Base-by-base conservation (phyloP, 116 monocot species). In the Trichopus zeylanicus region DNA sequence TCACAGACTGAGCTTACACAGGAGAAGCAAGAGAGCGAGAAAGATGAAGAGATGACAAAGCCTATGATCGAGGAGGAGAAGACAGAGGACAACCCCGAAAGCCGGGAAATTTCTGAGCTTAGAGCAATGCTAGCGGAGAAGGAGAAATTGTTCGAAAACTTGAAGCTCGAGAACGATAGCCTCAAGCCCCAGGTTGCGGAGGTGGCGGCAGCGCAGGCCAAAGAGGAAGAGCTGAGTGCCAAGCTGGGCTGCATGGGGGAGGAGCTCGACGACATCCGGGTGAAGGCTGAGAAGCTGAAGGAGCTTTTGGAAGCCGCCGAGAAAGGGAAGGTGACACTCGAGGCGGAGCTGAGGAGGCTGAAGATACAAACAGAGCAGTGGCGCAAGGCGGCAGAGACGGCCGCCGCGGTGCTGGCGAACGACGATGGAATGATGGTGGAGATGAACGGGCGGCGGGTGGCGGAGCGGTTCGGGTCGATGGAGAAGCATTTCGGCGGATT, bases 311-410 rank as follows among this genome's bases (percentile, higher is more conserved):
- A 69, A 46, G 63, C 58, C 0, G 67, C 57, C 26, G 84, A 79
- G 53, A 60, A 39, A 0, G 75, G 70, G 26, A 78, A 63, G 54
- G 60, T 64, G 10, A 59, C 75, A 16, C 15, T 90, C 23, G 87
- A 97, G 59, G 60, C 70, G 15, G 90, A 90, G 72, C 69, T 79
- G 84, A 71, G 64, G 75, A 63, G 57, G 65, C 53, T 87, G 59
- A 72, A 74, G 66, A 68, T 87, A 26, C 84, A 81, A 63, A 82
- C 79, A 6, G 91, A 91, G 38, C 97, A 91, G 58, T 91, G 97
- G 91, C 64, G 79, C 38, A 97, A 91, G 80, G 97, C 97, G 0
- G 97, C 97, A 0, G 84, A 87, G 46, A 87, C 76, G 0, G 94
- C 94, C 0, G 86, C 94, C 0, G 73, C 75, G 1, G 76, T 86